Conservation (phyloP, 805 yeast species). For the Torulaspora quercuum region DNA sequence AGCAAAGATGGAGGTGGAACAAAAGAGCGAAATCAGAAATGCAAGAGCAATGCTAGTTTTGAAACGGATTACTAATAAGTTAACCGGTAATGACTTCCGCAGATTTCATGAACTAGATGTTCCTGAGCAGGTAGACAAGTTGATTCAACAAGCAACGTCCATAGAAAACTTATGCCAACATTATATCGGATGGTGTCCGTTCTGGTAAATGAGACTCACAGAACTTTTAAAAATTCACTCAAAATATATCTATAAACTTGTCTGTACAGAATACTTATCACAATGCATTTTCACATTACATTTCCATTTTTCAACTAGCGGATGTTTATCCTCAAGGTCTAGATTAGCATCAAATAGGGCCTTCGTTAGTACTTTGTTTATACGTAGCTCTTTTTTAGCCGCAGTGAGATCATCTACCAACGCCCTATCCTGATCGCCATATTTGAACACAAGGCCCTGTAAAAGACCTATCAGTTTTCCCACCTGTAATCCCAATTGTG, state of each 20-base stretch:
- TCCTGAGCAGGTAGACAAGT: constrained; percentile 85
- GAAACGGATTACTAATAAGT: constrained; percentile 84
- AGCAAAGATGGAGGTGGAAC: constrained; percentile 61
- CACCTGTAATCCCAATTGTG: constrained; percentile 57
- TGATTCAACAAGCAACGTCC: constrained; percentile 94
- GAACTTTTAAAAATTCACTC: neutral
- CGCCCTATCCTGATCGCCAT: constrained; percentile 20
- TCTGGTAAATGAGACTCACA: constrained; percentile 61
- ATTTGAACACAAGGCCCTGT: constrained; percentile 34
- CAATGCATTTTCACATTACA: constrained; percentile 19
- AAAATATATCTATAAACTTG: constrained; percentile 8
- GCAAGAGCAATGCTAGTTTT: constrained; percentile 89
- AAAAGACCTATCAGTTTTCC: constrained; percentile 62
- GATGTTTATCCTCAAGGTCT: constrained; percentile 38
- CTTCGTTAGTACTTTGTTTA: constrained; percentile 53
- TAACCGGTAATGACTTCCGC: constrained; percentile 90
- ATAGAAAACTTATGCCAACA: constrained; percentile 95
- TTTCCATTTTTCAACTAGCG: constrained; percentile 48
- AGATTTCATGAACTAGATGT: constrained; percentile 68
- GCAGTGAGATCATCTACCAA: constrained; percentile 28
- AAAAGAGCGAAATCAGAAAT: constrained; percentile 67
- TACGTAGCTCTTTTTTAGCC: constrained; percentile 54
- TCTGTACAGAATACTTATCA: constrained; percentile 18
- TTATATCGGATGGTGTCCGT: constrained; percentile 98
- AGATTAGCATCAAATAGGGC: constrained; percentile 53